Conservation (phyloP, 2,329 filamentous ascomycete genomes). For the Apiospora pterosperma region DNA sequence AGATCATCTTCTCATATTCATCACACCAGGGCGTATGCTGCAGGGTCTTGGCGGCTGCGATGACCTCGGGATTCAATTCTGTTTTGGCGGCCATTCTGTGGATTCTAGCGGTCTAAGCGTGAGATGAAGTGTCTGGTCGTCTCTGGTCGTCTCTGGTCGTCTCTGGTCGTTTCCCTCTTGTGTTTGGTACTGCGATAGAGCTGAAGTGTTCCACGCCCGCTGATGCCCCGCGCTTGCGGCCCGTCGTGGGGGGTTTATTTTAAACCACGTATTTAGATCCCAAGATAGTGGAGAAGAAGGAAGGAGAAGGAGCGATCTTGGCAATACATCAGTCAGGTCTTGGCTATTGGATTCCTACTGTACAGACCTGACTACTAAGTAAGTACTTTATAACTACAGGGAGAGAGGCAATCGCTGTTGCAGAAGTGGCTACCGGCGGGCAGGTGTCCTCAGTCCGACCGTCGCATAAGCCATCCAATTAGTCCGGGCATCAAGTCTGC, state of each 20-base stretch:
- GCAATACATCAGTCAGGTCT: not conserved
- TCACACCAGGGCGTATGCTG: conserved; percentile 54
- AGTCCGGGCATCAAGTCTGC: too few relatives aligned
- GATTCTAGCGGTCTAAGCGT: not conserved
- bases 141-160: too few relatives aligned
- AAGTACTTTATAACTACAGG: not conserved
- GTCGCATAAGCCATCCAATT: too few relatives aligned
- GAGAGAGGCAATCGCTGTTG: not conserved
- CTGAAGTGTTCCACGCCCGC: not conserved
- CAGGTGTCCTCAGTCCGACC: too few relatives aligned
- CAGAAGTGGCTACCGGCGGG: not conserved
- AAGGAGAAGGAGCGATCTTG: not conserved
- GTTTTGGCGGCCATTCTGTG: conserved; percentile 30
- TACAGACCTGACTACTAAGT: not conserved
- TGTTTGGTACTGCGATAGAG: not conserved
- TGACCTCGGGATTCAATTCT: conserved; percentile 37
- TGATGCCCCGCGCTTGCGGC: not conserved
- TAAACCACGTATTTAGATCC: not conserved
- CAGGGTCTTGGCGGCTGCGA: conserved; percentile 44
- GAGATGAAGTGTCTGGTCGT: not conserved
- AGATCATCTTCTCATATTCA: conserved; percentile 63
- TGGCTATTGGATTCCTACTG: too few relatives aligned
- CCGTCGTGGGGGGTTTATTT: not conserved
- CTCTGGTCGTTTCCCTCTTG: too few relatives aligned
- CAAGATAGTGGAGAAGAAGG: not conserved